Conservation (phyloP, 164 flowering plant genomes). For the Chloranthus sessilifolius region DNA sequence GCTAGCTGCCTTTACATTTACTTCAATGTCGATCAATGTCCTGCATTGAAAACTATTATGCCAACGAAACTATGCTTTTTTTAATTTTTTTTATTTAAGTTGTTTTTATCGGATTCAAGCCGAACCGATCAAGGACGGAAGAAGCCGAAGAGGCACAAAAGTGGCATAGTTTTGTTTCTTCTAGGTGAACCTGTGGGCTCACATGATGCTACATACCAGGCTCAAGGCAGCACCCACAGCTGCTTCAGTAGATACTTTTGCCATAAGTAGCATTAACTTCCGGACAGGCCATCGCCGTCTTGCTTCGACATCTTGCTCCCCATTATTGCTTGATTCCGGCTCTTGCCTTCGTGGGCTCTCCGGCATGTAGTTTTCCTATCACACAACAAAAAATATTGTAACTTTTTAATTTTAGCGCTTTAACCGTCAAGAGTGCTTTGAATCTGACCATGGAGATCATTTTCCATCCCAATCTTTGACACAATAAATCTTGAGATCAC, state of each 20-base stretch:
- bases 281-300: not conserved
- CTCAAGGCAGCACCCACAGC: not conserved
- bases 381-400: no score
- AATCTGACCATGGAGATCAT: no score
- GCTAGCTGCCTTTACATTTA: constrained; percentile 46
- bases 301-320: not conserved
- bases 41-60: constrained; percentile 29
- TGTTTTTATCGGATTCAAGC: no score
- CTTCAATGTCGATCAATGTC: constrained; percentile 49
- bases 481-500: no score
- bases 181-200: not conserved
- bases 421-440: no score
- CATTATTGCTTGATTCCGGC: not conserved
- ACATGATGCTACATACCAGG: constrained; percentile 2
- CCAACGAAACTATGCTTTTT: constrained; percentile 28
- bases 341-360: not conserved
- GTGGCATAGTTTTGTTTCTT: no score
- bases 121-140: no score
- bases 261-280: not conserved
- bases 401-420: no score
- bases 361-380: no score
- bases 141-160: no score
- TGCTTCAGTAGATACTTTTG: not conserved
- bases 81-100: no score
- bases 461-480: no score